These are phyloP conservation scores for Leccinum truebloodii DNA, from an alignment of 768 basidiomycete genomes.

Conservation along the genomic window DNA sequence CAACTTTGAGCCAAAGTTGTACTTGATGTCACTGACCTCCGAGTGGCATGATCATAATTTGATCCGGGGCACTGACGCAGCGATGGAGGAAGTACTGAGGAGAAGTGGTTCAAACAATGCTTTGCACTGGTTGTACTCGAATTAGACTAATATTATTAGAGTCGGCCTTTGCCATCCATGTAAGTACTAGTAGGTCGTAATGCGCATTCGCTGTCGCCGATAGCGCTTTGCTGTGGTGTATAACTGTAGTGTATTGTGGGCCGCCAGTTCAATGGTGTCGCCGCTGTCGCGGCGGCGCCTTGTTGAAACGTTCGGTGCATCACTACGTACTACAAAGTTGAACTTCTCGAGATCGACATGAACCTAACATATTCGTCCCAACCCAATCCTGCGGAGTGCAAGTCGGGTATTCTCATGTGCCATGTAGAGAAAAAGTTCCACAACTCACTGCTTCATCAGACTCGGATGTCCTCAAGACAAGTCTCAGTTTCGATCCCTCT, in stretches of 20 bases:
- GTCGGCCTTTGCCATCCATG: too few relatives aligned
- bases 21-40: too few relatives aligned
- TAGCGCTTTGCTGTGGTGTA: neutral
- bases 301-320: neutral
- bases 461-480: neutral
- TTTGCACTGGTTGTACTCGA: too few relatives aligned
- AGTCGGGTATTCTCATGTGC: neutral
- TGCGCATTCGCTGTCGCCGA: neutral
- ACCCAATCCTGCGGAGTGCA: neutral
- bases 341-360: conserved; percentile 1
- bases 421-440: neutral
- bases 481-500: neutral
- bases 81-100: too few relatives aligned
- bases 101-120: too few relatives aligned
- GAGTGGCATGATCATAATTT: too few relatives aligned
- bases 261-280: neutral
- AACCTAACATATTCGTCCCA: neutral
- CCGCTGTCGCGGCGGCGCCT: too few relatives aligned
- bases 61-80: too few relatives aligned
- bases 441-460: neutral
- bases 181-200: neutral
- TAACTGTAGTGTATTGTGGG: neutral
- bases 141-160: too few relatives aligned
- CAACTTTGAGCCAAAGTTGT: too few relatives aligned
- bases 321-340: neutral